phyloP scores from a whole-genome alignment of 306 rosid species.

The Trichosanthes truncata region DNA sequence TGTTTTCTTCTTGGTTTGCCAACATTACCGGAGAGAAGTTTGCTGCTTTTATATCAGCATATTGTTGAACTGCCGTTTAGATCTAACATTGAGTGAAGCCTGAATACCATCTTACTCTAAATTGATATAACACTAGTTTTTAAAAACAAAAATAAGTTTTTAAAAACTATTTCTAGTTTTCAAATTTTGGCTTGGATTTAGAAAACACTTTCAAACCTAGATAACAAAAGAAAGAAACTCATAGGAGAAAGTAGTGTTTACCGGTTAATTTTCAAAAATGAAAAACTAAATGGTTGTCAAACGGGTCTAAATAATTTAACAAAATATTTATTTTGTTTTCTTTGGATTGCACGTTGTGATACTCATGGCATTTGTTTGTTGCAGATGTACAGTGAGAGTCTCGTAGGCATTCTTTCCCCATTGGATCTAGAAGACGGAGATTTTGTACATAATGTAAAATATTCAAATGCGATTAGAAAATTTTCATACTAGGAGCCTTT shows the following conservation, averaged over 20 bases:
- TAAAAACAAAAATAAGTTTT: too few species aligned
- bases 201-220: too few species aligned
- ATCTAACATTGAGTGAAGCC: not conserved
- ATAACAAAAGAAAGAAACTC: not conserved
- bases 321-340: not conserved
- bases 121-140: not conserved
- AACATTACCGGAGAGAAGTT: not conserved
- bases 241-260: not conserved
- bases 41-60: not conserved
- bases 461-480: not conserved
- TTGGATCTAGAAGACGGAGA: conserved; percentile 5
- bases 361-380: not conserved
- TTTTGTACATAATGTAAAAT: conserved; percentile 11
- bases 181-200: too few species aligned
- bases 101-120: not conserved
- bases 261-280: not conserved
- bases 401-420: conserved; percentile 21
- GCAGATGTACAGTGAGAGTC: conserved; percentile 22
- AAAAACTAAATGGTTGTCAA: not conserved
- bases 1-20: not conserved
- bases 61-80: not conserved
- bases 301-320: too few species aligned
- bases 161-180: too few species aligned
- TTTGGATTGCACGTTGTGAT: not conserved
- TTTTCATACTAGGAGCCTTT: not conserved